Base-by-base conservation (phyloP, 2,329 filamentous ascomycete genomes). In the Aaosphaeria arxii region DNA sequence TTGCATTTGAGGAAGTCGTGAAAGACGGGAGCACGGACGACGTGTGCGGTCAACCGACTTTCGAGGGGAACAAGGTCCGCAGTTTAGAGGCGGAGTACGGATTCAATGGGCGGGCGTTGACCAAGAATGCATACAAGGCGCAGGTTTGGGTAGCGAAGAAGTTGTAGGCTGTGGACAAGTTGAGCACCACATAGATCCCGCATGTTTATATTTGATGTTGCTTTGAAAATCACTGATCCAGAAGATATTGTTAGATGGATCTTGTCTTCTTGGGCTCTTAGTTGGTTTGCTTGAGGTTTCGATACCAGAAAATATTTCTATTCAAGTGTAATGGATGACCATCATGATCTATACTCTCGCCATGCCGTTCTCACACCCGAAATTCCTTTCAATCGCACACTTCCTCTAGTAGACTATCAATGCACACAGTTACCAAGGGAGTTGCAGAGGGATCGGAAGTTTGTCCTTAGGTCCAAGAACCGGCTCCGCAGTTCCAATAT, bases 401-500 rank as follows among this genome's bases (percentile, higher is more conserved):
- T 24, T 24, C 17, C 17, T 24, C 17, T 24, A 24, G 17, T 24
- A 24, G 17, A 24, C 17, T 24, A 24, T 24, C 17, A 24, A 24
- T 24, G 3, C 17, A 24, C 17, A 24, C 17, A 24, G 11, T 17
- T 28, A 88, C 86, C 83, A 87, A 32, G 86, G 85, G 35, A 89
- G 63, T 57, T 85, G 78, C 47, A 89, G 71, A 32, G 85, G 85
- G 5, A 83, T 86, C 9, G 82, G 69, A 41, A 88, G 69, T 43
- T 72, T 64, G 54, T 79, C 70, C 52, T 78, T 78, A 5, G 67
- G 56, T 0, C 86, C 86, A 30, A 89, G 73, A 5, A 84, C 80
- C 9, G 70, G 71, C 55, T 86, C 82, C 11, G 84, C 85, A 49
- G 84, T 88, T 7, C 85, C 85, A 62, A 88, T 88, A 61, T 88